These are phyloP conservation scores for Pythium periplocum DNA, from an alignment of 352 stramenopile species.

Conservation along the genomic window DNA sequence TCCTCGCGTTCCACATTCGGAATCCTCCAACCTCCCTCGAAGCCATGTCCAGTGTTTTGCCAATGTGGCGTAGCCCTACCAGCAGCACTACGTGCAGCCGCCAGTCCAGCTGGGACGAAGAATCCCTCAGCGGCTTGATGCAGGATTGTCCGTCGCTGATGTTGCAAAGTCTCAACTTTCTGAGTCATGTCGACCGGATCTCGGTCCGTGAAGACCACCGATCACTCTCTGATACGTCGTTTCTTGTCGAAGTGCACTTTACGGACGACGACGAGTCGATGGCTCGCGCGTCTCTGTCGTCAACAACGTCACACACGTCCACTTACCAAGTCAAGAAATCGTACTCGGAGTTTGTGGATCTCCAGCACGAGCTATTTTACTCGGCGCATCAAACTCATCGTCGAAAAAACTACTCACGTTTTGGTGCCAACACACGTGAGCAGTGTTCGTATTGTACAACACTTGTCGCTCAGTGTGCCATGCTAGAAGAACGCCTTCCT, in stretches of 20 bases:
- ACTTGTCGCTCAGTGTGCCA: too few species aligned
- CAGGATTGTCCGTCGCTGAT: too few species aligned
- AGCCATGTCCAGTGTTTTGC: background rate
- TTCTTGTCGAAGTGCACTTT: background rate
- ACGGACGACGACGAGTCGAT: too few species aligned
- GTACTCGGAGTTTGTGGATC: background rate
- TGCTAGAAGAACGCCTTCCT: too few species aligned
- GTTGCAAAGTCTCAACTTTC: background rate
- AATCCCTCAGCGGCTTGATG: too few species aligned
- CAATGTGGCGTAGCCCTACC: constrained; percentile 2
- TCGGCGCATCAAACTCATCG: background rate
- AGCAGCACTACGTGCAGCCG: background rate
- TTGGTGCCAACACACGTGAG: too few species aligned
- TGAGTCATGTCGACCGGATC: background rate
- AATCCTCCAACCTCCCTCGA: background rate
- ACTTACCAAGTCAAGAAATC: background rate
- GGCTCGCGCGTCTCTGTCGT: too few species aligned
- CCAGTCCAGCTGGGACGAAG: too few species aligned
- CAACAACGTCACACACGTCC: background rate
- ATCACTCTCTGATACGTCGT: background rate
- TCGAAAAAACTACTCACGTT: too few species aligned
- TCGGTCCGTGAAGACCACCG: background rate
- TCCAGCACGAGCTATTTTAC: background rate
- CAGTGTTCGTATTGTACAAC: too few species aligned
- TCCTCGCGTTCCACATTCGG: background rate